These are phyloP conservation scores for Aspergillus fructus DNA, from an alignment of 2,329 filamentous ascomycete species.

Conservation along the genomic window DNA sequence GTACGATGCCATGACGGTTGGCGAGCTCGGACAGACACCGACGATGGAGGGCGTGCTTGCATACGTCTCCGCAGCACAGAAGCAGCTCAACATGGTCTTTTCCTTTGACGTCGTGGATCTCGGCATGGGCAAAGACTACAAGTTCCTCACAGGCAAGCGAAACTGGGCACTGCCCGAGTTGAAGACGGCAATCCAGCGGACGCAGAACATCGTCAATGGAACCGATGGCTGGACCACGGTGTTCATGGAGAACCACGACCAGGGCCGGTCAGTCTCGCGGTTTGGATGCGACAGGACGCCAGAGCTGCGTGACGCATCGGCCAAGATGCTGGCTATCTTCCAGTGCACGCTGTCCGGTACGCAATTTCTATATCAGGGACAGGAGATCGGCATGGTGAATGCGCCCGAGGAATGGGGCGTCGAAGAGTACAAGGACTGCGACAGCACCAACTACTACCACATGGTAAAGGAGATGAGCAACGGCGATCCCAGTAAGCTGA, in stretches of 20 bases:
- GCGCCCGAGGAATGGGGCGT: slow-evolving; percentile 60
- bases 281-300: slow-evolving; percentile 45
- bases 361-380: slow-evolving; percentile 65
- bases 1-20: slow-evolving; percentile 60
- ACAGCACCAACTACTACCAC: slow-evolving; percentile 53
- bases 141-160: neutral
- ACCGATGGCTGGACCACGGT: slow-evolving; percentile 64
- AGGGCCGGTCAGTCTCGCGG: slow-evolving; percentile 58
- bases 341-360: slow-evolving; percentile 60
- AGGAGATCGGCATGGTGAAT: slow-evolving; percentile 67
- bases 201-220: slow-evolving; percentile 58
- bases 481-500: neutral
- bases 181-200: slow-evolving; percentile 50
- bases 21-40: slow-evolving; percentile 62
- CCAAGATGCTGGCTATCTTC: slow-evolving; percentile 61
- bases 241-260: slow-evolving; percentile 67
- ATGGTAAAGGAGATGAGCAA: slow-evolving; percentile 41
- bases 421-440: slow-evolving; percentile 67
- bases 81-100: too few relatives aligned
- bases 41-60: slow-evolving; percentile 49
- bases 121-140: neutral
- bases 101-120: too few relatives aligned
- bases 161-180: slow-evolving; percentile 38
- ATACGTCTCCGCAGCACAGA: slow-evolving; percentile 14
- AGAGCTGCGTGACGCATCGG: slow-evolving; percentile 48